These are phyloP conservation scores for Rutidosis leptorrhynchoides DNA, from an alignment of 129 eudicot genomes.

Conservation along the genomic window DNA sequence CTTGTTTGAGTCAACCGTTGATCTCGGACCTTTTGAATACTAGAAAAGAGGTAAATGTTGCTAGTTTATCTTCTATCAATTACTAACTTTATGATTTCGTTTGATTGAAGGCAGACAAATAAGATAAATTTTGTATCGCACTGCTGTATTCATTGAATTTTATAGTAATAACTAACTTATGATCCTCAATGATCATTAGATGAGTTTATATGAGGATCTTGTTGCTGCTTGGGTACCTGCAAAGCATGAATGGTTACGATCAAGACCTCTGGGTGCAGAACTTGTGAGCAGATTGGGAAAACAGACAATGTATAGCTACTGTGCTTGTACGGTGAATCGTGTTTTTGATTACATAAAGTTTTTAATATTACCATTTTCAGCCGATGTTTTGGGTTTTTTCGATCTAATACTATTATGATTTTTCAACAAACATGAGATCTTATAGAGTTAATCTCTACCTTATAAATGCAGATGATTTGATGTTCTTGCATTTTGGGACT, in stretches of 20 bases:
- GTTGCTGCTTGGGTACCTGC: slow-evolving; percentile 99
- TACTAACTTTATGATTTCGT: not conserved
- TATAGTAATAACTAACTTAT: not conserved
- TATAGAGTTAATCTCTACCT: slow-evolving; percentile 25
- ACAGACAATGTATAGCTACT: slow-evolving; percentile 85
- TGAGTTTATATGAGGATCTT: slow-evolving; percentile 96
- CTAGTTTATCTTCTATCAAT: not conserved
- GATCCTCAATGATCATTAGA: slow-evolving; percentile 37
- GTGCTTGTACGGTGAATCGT: slow-evolving; percentile 74
- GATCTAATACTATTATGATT: slow-evolving; percentile 4
- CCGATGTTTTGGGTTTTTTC: slow-evolving; percentile 7
- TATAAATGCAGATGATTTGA: slow-evolving; percentile 62
- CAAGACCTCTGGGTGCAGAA: slow-evolving; percentile 80
- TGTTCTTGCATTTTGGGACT: slow-evolving; percentile 93
- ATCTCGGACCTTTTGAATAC: slow-evolving; percentile 63
- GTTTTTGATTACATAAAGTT: slow-evolving; percentile 31
- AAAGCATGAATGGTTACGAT: slow-evolving; percentile 78
- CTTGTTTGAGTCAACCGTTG: slow-evolving; percentile 71
- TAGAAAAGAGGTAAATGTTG: slow-evolving; percentile 60
- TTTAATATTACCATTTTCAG: slow-evolving; percentile 17
- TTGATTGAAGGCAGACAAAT: not conserved
- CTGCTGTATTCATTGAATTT: not conserved
- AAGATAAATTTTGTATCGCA: not conserved
- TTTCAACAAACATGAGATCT: not conserved
- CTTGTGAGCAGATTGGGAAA: slow-evolving; percentile 65